Evolutionary conservation across 768 basidiomycete genomes (phyloP), one percentile per base, ranked within the genome.

Genomic region (Lactarius vividus): DNA sequence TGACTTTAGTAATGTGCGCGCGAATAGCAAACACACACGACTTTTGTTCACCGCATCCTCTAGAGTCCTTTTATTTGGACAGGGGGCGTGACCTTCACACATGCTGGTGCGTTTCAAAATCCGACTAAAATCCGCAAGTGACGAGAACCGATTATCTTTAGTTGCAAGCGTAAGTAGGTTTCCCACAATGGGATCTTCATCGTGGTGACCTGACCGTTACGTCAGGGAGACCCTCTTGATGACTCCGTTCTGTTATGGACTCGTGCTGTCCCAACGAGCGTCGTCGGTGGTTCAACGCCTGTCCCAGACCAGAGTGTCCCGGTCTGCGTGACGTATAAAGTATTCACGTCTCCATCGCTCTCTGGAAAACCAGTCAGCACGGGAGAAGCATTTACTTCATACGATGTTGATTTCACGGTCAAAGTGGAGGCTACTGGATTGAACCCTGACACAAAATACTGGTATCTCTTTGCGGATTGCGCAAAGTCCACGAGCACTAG

Each of bases 321-420:
- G 20, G 78, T 82, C 46, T 85, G 83, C 71, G 75, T 84, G 26
- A 75, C 79, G 1, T 85, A 77, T 76, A 79, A 78, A 69, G 76
- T 85, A 39, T 80, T 76, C 49, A 73, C 76, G 37, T 77, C 77
- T 37, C 59, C 75, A 6, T 72, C 73, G 53, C 72, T 82, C 39
- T 70, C 76, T 13, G 78, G 79, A 2, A 69, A 70, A 18, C 71
- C 77, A 0, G 70, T 81, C 42, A 76, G 81, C 65, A 76, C 78
- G 10, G 84, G 81, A 15, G 75, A 83, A 65, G 84, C 81, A 0
- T 85, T 84, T 73, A 84, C 84, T 0, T 80, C 71, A 61, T 81
- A 82, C 61, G 85, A 88, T 62, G 82, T 86, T 44, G 84, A 85
- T 71, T 85, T 79, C 72, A 85, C 85, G 0, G 78, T 85, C 68